These are phyloP conservation scores for Phanerochaete sordida DNA, from an alignment of 768 basidiomycete genomes.

Conservation along the genomic window DNA sequence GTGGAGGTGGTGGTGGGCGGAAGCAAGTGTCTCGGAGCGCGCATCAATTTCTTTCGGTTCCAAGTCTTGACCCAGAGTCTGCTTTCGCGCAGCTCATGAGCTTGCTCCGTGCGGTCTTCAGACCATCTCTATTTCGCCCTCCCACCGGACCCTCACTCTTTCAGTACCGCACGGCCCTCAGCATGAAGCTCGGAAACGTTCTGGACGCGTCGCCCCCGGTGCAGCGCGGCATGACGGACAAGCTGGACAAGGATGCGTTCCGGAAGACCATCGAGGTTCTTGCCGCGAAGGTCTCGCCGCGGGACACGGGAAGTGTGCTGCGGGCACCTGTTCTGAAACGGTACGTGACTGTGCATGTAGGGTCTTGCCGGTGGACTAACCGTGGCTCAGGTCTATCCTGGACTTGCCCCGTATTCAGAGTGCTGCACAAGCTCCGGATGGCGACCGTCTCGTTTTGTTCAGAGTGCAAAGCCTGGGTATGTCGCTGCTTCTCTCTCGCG, in stretches of 20 bases:
- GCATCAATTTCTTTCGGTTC: background rate
- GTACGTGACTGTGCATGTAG: slow-evolving; percentile 36
- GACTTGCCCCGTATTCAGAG: slow-evolving; percentile 66
- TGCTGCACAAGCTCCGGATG: slow-evolving; percentile 48
- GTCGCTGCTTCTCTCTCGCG: too few species aligned
- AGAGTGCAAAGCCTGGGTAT: slow-evolving; percentile 58
- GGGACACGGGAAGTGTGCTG: slow-evolving; percentile 51
- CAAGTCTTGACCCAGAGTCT: background rate
- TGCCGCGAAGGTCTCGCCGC: slow-evolving; percentile 59
- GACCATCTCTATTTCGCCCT: background rate
- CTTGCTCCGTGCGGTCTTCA: background rate
- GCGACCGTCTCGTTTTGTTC: slow-evolving; percentile 63
- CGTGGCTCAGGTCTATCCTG: slow-evolving; percentile 57
- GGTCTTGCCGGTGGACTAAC: too few species aligned
- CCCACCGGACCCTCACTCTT: background rate
- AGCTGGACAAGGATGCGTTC: slow-evolving; percentile 65
- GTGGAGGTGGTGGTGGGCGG: background rate
- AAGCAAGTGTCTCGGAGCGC: background rate
- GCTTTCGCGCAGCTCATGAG: background rate
- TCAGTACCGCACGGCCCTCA: background rate
- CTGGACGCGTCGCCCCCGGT: slow-evolving; percentile 33
- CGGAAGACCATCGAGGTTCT: slow-evolving; percentile 62
- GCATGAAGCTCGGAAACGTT: background rate
- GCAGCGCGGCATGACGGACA: slow-evolving; percentile 46
- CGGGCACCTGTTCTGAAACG: slow-evolving; percentile 55